A percentile compares a stretch with the other conserved stretches of the same genome.
These are phyloP conservation scores for Lichtheimia ornata DNA, from an alignment of 371 early-diverging fungal genomes.

Conservation along the genomic window DNA sequence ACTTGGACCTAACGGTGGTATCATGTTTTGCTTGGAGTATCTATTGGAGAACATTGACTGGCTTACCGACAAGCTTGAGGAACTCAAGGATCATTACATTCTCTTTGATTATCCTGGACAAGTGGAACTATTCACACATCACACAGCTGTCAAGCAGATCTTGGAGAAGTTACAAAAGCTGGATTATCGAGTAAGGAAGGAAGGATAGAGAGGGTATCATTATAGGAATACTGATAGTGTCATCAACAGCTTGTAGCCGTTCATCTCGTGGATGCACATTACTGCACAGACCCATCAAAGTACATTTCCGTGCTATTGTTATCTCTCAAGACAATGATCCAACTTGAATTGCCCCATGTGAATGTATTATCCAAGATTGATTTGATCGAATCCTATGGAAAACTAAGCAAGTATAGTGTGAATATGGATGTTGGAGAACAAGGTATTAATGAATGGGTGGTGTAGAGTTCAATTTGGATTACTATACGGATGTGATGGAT, in stretches of 20 bases:
- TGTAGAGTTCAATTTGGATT: conserved; percentile 84
- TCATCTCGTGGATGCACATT: conserved; percentile 94
- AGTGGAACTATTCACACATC: conserved; percentile 98
- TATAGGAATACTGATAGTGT: background rate
- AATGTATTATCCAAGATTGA: conserved; percentile 97
- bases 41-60: conserved; percentile 93
- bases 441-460: background rate
- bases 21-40: conserved; percentile 96
- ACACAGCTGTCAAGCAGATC: conserved; percentile 80
- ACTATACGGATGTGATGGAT: conserved; percentile 93
- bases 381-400: conserved; percentile 78
- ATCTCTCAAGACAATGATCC: conserved; percentile 89
- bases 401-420: conserved; percentile 51
- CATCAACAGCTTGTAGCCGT: conserved; percentile 74
- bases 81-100: conserved; percentile 80
- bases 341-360: conserved; percentile 93
- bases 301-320: conserved; percentile 89
- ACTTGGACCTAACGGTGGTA: conserved; percentile 99
- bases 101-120: conserved; percentile 99
- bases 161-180: conserved; percentile 74
- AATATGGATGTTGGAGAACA: no score
- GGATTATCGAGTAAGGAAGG: conserved; percentile 66
- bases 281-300: conserved; percentile 91
- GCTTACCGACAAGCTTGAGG: conserved; percentile 82
- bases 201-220: conserved; percentile 2